Evolutionary conservation across 306 rosid species (phyloP).

Genomic region (Lathyrus oleraceus): DNA sequence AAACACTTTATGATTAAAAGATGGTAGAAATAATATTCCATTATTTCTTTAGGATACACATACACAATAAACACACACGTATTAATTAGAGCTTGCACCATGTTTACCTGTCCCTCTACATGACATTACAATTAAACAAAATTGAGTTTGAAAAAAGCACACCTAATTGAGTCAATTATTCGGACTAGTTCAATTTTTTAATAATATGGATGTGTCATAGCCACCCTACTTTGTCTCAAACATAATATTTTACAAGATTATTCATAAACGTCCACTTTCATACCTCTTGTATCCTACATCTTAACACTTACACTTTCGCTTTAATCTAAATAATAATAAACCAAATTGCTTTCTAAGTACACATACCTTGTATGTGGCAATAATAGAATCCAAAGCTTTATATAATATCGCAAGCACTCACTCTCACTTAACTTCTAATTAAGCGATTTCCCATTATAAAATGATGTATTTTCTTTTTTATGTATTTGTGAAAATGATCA

Average conservation of each 20-base stretch:
- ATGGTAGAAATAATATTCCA: too few species aligned
- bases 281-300: neutral
- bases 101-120: too few species aligned
- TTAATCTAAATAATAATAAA: neutral
- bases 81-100: too few species aligned
- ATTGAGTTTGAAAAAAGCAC: neutral
- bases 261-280: neutral
- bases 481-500: neutral
- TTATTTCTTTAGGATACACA: too few species aligned
- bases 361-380: neutral
- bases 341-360: neutral
- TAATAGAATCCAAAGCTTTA: neutral
- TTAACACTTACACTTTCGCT: neutral
- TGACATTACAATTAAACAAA: neutral
- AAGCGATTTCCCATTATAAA: too few species aligned
- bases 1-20: too few species aligned
- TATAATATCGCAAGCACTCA: neutral
- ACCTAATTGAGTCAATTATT: neutral
- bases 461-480: neutral
- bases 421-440: too few species aligned
- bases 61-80: too few species aligned
- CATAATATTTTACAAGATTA: neutral
- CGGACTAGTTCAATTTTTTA: neutral
- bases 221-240: neutral
- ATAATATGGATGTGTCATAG: neutral